phyloP scores from a whole-genome alignment of 192 early-diverging fungal species.

The Endogone sp. region DNA sequence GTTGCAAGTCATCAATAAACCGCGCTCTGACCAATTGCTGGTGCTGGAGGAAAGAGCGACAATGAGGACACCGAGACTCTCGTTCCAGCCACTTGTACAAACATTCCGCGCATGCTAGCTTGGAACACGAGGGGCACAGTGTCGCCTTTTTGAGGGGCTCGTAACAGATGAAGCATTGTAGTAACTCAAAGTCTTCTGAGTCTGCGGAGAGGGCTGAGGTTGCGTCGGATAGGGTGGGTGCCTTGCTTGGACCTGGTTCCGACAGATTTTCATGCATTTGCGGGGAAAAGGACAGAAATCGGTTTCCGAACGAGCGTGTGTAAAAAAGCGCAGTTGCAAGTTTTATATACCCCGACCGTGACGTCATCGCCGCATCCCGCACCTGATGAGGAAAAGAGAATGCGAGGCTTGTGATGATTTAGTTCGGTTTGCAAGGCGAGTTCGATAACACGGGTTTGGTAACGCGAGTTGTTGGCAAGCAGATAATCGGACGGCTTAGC shows the following conservation, averaged over 20 bases:
- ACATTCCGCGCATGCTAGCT: neutral
- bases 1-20: neutral
- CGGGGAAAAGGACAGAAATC: no score
- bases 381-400: no score
- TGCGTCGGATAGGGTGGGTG: neutral
- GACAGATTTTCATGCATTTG: no score
- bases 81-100: neutral
- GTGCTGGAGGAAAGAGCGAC: neutral
- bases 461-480: no score
- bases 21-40: neutral
- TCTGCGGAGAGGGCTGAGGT: neutral
- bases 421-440: no score
- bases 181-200: neutral
- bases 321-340: no score
- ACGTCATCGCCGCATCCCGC: no score
- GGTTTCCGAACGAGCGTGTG: no score
- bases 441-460: no score
- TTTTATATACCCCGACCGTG: no score
- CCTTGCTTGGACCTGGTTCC: neutral
- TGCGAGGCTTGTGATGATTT: no score
- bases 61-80: neutral
- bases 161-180: neutral
- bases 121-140: neutral
- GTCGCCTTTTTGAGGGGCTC: neutral
- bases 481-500: no score